Evolutionary conservation across 176 grass and related monocot genomes (phyloP), one percentile per base, ranked within the genome.

Genomic region (Oryza glaberrima): DNA sequence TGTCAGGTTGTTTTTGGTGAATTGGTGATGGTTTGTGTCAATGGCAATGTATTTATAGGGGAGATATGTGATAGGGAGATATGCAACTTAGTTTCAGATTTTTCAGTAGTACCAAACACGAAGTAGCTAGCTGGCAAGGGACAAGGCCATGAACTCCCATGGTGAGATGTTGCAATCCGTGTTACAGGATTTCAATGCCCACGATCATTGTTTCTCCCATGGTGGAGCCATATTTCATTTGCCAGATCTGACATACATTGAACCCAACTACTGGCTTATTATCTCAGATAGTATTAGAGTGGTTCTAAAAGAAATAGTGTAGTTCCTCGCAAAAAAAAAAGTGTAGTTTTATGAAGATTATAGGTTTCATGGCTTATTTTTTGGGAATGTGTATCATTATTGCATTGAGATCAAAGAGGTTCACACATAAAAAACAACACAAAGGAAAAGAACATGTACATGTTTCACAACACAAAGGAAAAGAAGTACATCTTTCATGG

Each of bases 21-120:
- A 22, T 9, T 61, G 56, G 32, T 70, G 22, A 82, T 90, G 83
- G 41, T 77, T 71, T 76, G 32, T 66, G 51, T 7, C 72, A 7
- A 40, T 77, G 64, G 38, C 77, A 22, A 41, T 77, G 76, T 86
- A 89, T 80, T 80, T 89, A 89, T 84, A 89, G 69, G 40, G 72
- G 4, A 22, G 3, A 7, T 16, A 34, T 89, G 65, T 35, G 65
- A 61, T 54, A 40, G 30, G 54, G 61, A 15, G 66, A 41, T 52
- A 32, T 81, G 52, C 52, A 77, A 70, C 77, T 81, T 44, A 69
- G 67, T 80, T 22, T 76, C 4, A 80, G 40, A 81, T 38, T 81
- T 81, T 43, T 65, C 2, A 69, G 52, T 17, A 17, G 52, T 10
- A 44, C 43, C 43, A 44, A 47, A 84, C 77, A 36, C 35, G 35